A percentile compares a stretch with the other conserved stretches of the same genome.
phyloP scores from a whole-genome alignment of 768 basidiomycete genomes.

The Krasilnikovozyma curviuscula region DNA sequence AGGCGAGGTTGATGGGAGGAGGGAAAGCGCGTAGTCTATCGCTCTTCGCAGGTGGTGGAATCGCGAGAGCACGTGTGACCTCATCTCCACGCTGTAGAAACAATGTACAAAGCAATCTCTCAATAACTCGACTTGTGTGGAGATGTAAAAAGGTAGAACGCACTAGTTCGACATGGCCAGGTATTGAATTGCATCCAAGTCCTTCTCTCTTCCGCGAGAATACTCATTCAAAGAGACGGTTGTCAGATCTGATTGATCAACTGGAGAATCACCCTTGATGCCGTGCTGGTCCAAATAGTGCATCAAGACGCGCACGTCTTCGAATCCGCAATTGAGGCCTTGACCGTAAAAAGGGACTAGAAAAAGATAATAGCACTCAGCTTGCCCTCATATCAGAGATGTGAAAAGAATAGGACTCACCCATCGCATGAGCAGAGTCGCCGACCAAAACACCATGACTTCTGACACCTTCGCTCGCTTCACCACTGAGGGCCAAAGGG shows the following conservation, averaged over 20 bases:
- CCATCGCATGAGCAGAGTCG: conserved; percentile 94
- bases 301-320: conserved; percentile 81
- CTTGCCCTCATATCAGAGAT: background rate
- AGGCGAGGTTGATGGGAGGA: conserved; percentile 9
- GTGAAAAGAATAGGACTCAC: background rate
- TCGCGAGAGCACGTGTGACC: conserved; percentile 69
- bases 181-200: conserved; percentile 74
- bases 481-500: conserved; percentile 7
- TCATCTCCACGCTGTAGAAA: conserved; percentile 63
- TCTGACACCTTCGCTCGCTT: conserved; percentile 13
- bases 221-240: conserved; percentile 42
- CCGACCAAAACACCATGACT: conserved; percentile 34
- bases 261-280: too few species aligned
- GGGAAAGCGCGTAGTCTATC: conserved; percentile 43
- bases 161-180: conserved; percentile 96
- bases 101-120: background rate
- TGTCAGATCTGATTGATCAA: conserved; percentile 23
- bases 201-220: conserved; percentile 61
- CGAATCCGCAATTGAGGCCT: conserved; percentile 90
- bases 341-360: conserved; percentile 37
- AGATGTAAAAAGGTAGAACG: conserved; percentile 27
- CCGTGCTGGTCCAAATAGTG: conserved; percentile 51
- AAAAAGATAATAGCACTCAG: background rate
- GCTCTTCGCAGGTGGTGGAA: conserved; percentile 58
- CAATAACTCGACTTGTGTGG: background rate